phyloP scores from a whole-genome alignment of 352 stramenopile species.

The Phytopythium ostracodes region DNA sequence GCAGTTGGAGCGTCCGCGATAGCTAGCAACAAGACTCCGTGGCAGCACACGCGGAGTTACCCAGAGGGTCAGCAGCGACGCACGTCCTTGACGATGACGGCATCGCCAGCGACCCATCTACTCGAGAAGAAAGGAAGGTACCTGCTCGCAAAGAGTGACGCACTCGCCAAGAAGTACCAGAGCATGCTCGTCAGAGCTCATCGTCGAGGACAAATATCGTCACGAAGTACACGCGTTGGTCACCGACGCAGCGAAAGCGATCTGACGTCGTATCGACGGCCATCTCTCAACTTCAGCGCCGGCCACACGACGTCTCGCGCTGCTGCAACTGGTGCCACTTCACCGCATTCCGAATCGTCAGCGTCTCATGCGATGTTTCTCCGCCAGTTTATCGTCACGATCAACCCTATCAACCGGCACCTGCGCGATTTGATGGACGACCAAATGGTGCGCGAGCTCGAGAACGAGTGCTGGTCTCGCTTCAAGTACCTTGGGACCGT shows the following conservation, averaged over 20 bases:
- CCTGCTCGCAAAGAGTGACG: slow-evolving; percentile 40
- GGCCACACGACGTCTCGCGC: not conserved
- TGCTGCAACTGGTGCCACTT: not conserved
- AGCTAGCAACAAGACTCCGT: not conserved
- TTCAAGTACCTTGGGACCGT: slow-evolving; percentile 35
- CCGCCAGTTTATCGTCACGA: slow-evolving; percentile 40
- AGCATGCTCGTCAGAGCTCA: not conserved
- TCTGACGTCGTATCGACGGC: not conserved
- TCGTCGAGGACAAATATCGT: not conserved
- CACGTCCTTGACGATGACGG: not conserved
- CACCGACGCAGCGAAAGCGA: not conserved
- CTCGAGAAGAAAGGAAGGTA: slow-evolving; percentile 68
- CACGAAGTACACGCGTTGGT: not conserved
- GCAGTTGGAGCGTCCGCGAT: not conserved
- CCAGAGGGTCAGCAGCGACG: not conserved
- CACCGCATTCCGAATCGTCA: not conserved
- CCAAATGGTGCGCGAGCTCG: slow-evolving; percentile 28
- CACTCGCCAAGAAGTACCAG: slow-evolving; percentile 28
- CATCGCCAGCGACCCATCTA: slow-evolving; percentile 35
- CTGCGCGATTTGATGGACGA: slow-evolving; percentile 36
- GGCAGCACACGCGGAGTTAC: not conserved
- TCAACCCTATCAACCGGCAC: slow-evolving; percentile 62
- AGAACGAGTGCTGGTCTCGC: slow-evolving; percentile 52
- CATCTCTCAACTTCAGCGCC: not conserved
- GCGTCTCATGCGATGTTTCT: not conserved